Percentiles rank a stretch among this genome's conserved stretches.
phyloP scores from a whole-genome alignment of 139 green algal species.

The Auxenochlorella protothecoides region DNA sequence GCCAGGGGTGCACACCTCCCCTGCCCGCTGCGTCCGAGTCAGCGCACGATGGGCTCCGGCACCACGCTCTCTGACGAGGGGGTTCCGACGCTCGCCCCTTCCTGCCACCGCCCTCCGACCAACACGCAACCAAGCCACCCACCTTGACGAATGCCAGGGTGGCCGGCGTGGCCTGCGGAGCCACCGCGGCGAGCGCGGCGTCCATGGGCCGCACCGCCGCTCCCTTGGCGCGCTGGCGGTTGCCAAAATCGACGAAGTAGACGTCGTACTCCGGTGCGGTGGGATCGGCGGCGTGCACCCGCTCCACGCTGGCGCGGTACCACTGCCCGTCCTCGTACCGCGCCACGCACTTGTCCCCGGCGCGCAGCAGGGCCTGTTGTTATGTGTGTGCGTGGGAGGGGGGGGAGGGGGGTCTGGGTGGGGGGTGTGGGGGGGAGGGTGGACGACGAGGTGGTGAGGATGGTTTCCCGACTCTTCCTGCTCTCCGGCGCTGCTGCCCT shows the following conservation, averaged over 20 bases:
- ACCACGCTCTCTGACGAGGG: too few species aligned
- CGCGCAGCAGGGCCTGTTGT: slow-evolving; percentile 32
- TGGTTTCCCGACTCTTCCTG: too few species aligned
- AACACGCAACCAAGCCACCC: background rate
- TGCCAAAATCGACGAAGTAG: slow-evolving; percentile 92
- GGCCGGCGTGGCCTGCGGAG: slow-evolving; percentile 44
- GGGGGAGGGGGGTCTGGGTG: background rate
- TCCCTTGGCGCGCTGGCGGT: slow-evolving; percentile 50
- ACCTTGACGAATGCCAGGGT: slow-evolving; percentile 47
- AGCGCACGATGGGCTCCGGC: too few species aligned
- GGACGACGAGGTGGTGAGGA: background rate
- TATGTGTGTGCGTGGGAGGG: background rate
- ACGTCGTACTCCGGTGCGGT: slow-evolving; percentile 54
- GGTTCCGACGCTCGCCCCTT: too few species aligned
- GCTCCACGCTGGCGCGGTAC: slow-evolving; percentile 52
- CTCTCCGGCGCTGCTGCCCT: too few species aligned
- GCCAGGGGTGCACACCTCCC: too few species aligned
- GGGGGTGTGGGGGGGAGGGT: background rate
- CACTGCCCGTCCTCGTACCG: slow-evolving; percentile 71
- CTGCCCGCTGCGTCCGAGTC: too few species aligned
- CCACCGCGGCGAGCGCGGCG: slow-evolving; percentile 53
- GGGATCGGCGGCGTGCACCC: slow-evolving; percentile 21
- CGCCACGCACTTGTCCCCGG: slow-evolving; percentile 52
- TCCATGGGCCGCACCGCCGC: slow-evolving; percentile 47
- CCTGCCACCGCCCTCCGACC: too few species aligned